Base-by-base conservation (phyloP, 176 grass and related monocot species). In the Tillandsia leiboldiana region DNA sequence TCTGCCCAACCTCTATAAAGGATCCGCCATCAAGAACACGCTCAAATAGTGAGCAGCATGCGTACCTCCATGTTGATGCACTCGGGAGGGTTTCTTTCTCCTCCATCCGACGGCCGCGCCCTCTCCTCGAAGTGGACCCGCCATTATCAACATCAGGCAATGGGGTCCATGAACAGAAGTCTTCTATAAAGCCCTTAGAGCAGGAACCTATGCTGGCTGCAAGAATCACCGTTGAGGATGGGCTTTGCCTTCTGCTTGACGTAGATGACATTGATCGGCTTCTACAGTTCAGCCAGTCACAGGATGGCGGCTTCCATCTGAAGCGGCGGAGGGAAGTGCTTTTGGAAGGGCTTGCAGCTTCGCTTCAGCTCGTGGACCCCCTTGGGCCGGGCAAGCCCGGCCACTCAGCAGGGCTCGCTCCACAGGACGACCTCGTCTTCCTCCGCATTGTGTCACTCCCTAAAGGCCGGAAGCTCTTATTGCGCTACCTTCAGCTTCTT, bases 41-140 rank as follows among this genome's bases (percentile, higher is more conserved):
- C 42, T 29, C 18, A 52, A 65, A 51, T 29, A 65, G 26, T 66
- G 72, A 75, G 42, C 29, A 11, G 2, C 72, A 64, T 66, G 72
- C 48, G 65, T 51, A 52, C 52, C 26, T 52, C 65, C 72, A 75
- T 14, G 48, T 51, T 65, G 72, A 75, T 65, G 72, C 48, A 11
- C 72, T 75, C 29, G 72, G 72, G 23, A 75, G 72, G 49, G 11
- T 75, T 52, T 62, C 61, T 51, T 53, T 75, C n/a, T 65, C 62
- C n/a, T 75, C 72, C 12, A 50, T 66, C 15, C 48, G 62, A 9
- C 64, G 62, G 24, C 72, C 62, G 29, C 49, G 23, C 8, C 72
- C 72, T 66, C 72, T 66, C 49, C 72, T 66, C 11, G 72, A 75
- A 49, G 72, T 75, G 11, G 62, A 75, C 2, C 63, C 48, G 8